Percentiles rank a stretch among this genome's conserved stretches.
These are phyloP conservation scores for Eutypa lata DNA, from an alignment of 2,329 filamentous ascomycete genomes.

Conservation along the genomic window DNA sequence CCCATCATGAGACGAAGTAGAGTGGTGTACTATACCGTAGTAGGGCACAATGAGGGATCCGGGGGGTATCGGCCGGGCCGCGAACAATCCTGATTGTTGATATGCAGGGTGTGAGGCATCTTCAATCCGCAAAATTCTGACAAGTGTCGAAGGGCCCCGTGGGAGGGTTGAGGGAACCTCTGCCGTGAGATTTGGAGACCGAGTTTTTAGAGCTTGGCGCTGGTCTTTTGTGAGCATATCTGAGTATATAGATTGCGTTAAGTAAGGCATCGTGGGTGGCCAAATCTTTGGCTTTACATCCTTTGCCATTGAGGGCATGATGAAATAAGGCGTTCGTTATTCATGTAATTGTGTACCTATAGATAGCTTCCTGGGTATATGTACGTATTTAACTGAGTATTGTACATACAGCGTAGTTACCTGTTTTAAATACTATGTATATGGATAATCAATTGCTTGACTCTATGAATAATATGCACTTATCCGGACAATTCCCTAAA, in stretches of 20 bases:
- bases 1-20: constrained; percentile 22
- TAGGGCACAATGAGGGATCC: constrained; percentile 60
- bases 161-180: constrained; percentile 34
- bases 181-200: constrained; percentile 23
- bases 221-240: constrained; percentile 42
- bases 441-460: too few relatives aligned
- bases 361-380: too few relatives aligned
- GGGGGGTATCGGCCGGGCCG: constrained; percentile 48
- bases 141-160: constrained; percentile 44
- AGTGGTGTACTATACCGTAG: constrained; percentile 58
- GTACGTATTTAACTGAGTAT: too few relatives aligned
- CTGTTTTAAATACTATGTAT: too few relatives aligned
- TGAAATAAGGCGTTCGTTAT: background rate
- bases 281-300: constrained; percentile 52
- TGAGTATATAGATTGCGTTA: constrained; percentile 47
- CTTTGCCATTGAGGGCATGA: constrained; percentile 20
- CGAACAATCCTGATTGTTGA: constrained; percentile 60
- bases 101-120: constrained; percentile 52
- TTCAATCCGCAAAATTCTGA: constrained; percentile 53
- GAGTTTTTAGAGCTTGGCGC: constrained; percentile 34
- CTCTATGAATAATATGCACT: too few relatives aligned
- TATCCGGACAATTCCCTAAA: too few relatives aligned
- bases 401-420: too few relatives aligned
- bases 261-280: constrained; percentile 52
- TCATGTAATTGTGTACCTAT: background rate